These are phyloP conservation scores for Peniophora sp. DNA, from an alignment of 1,284 basidiomycete genomes.

Conservation along the genomic window DNA sequence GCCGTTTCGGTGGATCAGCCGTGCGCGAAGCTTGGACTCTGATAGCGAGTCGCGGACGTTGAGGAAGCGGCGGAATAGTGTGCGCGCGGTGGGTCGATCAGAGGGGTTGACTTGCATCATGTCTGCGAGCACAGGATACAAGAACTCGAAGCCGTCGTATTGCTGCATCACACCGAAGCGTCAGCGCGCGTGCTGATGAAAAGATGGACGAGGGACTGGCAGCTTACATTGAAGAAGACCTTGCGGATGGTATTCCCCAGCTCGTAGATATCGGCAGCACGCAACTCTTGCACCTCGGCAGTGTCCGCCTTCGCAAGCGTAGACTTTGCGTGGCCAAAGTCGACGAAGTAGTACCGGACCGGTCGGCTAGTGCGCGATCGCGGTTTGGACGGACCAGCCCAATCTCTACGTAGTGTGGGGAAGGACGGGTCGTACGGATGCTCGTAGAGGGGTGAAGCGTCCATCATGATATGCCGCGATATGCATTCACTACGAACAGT, in stretches of 20 bases:
- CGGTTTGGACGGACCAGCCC: slow-evolving; percentile 13
- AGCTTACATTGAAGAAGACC: slow-evolving; percentile 6
- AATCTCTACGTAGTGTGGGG: slow-evolving; percentile 6
- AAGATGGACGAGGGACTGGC: too few relatives aligned
- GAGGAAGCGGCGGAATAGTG: neutral
- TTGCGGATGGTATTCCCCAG: slow-evolving; percentile 19
- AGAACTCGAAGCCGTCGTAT: slow-evolving; percentile 86
- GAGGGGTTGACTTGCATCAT: neutral
- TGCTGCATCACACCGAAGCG: neutral
- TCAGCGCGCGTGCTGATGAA: too few relatives aligned
- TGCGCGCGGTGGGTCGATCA: neutral
- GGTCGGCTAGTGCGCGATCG: slow-evolving; percentile 18
- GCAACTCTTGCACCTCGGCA: slow-evolving; percentile 10
- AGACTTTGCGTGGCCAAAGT: slow-evolving; percentile 27
- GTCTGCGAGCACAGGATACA: slow-evolving; percentile 35
- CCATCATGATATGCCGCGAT: slow-evolving; percentile 24
- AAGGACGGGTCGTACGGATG: slow-evolving; percentile 17
- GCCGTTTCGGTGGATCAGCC: neutral
- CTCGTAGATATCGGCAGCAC: slow-evolving; percentile 8
- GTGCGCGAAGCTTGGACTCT: neutral
- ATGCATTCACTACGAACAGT: slow-evolving; percentile 14
- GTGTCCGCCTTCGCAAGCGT: too few relatives aligned
- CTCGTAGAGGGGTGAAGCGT: slow-evolving; percentile 18
- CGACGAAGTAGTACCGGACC: slow-evolving; percentile 21
- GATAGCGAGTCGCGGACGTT: neutral